A percentile compares a stretch with the other conserved stretches of the same genome.
These are phyloP conservation scores for Neofusicoccum umdonicola DNA, from an alignment of 2,329 filamentous ascomycete species.

Conservation along the genomic window DNA sequence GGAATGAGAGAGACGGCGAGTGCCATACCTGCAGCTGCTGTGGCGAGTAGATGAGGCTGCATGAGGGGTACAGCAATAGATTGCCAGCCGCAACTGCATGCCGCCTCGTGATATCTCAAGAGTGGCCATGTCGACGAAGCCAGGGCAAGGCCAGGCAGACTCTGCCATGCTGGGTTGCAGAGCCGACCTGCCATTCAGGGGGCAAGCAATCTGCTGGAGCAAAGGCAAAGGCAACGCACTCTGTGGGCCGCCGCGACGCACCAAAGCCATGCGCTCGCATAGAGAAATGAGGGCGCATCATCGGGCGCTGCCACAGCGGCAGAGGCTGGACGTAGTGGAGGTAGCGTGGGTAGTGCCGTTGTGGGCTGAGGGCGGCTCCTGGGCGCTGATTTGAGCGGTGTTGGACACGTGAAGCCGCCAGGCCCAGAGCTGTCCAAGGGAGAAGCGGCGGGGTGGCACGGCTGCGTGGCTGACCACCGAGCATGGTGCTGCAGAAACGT, in stretches of 20 bases:
- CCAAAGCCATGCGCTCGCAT: conserved; percentile 1
- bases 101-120: not conserved
- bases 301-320: not conserved
- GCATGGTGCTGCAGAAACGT: conserved; percentile 11
- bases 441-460: not conserved
- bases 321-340: not conserved
- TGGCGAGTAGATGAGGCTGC: conserved; percentile 9
- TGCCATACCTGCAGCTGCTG: not conserved
- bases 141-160: not conserved
- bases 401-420: not conserved
- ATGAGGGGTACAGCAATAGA: not conserved
- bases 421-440: not conserved
- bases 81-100: not conserved
- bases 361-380: not conserved
- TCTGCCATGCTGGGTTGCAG: not conserved
- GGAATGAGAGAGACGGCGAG: not conserved
- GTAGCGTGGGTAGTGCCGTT: not conserved
- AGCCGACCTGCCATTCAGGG: not conserved
- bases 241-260: not conserved
- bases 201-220: not conserved
- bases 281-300: conserved; percentile 9
- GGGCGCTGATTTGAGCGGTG: conserved; percentile 6
- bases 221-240: not conserved
- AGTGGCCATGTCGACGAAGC: not conserved
- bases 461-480: conserved; percentile 5